Percentiles rank a stretch among this genome's conserved stretches.
These are phyloP conservation scores for Lindgomyces ingoldianus DNA, from an alignment of 495 filamentous ascomycete genomes.

Conservation along the genomic window DNA sequence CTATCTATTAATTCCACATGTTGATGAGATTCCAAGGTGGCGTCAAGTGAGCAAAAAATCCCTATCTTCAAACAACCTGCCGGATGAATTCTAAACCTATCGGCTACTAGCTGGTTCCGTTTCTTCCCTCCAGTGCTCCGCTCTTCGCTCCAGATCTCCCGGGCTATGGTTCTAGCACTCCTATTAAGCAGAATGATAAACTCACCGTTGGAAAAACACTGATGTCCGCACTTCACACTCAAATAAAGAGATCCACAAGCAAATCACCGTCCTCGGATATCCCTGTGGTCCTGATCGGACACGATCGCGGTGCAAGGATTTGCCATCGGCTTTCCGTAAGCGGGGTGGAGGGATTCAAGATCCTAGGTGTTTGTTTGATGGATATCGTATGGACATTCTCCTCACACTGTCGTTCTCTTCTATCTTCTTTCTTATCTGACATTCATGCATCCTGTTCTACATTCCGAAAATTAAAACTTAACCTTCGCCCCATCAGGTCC, in stretches of 20 bases:
- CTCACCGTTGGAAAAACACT: constrained; percentile 45
- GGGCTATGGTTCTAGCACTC: constrained; percentile 49
- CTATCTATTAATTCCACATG: background rate
- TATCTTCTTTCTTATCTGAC: background rate
- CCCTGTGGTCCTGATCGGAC: constrained; percentile 47
- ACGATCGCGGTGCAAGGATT: constrained; percentile 55
- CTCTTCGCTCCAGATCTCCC: constrained; percentile 46
- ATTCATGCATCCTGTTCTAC: background rate
- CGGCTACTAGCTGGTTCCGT: constrained; percentile 24
- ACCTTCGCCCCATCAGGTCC: constrained; percentile 22
- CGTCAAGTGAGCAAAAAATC: constrained; percentile 25
- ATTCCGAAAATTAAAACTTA: background rate
- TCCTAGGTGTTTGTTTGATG: constrained; percentile 45
- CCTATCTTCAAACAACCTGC: background rate
- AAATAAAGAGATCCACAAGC: constrained; percentile 25
- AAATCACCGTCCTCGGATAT: background rate
- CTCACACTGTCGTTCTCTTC: background rate
- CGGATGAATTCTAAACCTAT: background rate
- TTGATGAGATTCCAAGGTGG: constrained; percentile 23
- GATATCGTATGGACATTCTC: constrained; percentile 48
- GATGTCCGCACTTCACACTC: constrained; percentile 40
- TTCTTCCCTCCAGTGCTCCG: constrained; percentile 33
- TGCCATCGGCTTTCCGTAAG: constrained; percentile 51
- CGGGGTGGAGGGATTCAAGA: constrained; percentile 28
- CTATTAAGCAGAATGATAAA: constrained; percentile 42